Conservation (phyloP, 495 filamentous ascomycete species). For the Aspergillus asperescens region DNA sequence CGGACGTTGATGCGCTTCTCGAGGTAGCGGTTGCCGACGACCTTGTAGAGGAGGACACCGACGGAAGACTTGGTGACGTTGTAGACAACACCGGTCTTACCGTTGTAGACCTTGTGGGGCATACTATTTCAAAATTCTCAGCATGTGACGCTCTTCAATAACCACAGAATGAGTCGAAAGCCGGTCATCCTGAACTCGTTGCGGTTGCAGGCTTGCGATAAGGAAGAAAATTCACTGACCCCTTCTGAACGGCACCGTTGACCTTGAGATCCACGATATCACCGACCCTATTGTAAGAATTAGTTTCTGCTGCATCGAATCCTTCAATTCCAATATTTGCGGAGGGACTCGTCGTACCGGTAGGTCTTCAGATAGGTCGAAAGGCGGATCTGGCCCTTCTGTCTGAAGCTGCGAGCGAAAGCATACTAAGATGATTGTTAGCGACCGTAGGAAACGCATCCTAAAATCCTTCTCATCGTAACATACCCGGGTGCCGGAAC, state of each 20-base stretch:
- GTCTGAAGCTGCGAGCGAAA: constrained; percentile 88
- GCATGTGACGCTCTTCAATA: constrained; percentile 15
- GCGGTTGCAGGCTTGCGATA: constrained; percentile 1
- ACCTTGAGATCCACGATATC: constrained; percentile 96
- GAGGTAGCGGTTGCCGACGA: constrained; percentile 94
- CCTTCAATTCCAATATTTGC: constrained; percentile 6
- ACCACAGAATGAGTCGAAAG: background rate
- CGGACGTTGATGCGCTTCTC: constrained; percentile 99
- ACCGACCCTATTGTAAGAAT: constrained; percentile 65
- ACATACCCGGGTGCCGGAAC: constrained; percentile 84
- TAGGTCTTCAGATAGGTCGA: constrained; percentile 90
- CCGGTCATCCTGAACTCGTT: constrained; percentile 14
- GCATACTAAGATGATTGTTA: constrained; percentile 59
- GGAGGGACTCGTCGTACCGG: constrained; percentile 53
- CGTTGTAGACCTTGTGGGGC: constrained; percentile 99
- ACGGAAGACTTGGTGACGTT: constrained; percentile 94
- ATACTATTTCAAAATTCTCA: constrained; percentile 59
- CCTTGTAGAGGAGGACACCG: constrained; percentile 98
- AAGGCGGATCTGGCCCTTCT: constrained; percentile 84
- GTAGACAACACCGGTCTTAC: constrained; percentile 96
- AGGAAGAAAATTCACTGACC: constrained; percentile 54
- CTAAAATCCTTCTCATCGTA: constrained; percentile 9
- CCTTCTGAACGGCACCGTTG: constrained; percentile 98
- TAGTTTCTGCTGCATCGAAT: constrained; percentile 23
- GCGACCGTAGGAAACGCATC: constrained; percentile 18